Percentiles rank a stretch among this genome's conserved stretches.
These are phyloP conservation scores for Cystobasidium tubakii DNA, from an alignment of 768 basidiomycete genomes.

Conservation along the genomic window DNA sequence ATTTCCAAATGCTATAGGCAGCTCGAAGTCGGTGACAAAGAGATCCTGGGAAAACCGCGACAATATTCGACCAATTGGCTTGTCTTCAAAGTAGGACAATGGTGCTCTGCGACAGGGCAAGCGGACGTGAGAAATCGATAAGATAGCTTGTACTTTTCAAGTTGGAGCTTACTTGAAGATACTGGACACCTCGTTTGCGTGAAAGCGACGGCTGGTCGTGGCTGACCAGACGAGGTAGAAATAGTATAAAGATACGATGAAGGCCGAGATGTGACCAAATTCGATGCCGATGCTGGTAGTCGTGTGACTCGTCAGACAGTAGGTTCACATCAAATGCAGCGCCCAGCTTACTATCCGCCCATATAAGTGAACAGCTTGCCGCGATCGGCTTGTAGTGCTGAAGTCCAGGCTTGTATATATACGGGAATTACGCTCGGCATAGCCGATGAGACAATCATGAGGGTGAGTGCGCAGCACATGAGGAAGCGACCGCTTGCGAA, in stretches of 20 bases:
- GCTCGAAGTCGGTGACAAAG: slow-evolving; percentile 29
- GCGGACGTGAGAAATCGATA: not conserved
- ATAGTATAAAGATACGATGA: slow-evolving; percentile 11
- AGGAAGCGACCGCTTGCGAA: not conserved
- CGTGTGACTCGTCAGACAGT: not conserved
- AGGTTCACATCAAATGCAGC: too few species aligned
- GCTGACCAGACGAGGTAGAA: slow-evolving; percentile 9
- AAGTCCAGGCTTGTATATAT: slow-evolving; percentile 28
- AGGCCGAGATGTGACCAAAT: slow-evolving; percentile 9
- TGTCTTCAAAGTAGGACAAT: slow-evolving; percentile 26
- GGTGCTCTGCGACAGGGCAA: not conserved
- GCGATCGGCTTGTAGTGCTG: slow-evolving; percentile 1
- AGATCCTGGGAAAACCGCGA: slow-evolving; percentile 35
- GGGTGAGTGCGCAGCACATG: not conserved
- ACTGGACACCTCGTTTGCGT: slow-evolving; percentile 6
- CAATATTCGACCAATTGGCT: slow-evolving; percentile 26
- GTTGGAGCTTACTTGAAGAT: slow-evolving; percentile 5
- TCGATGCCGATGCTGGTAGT: slow-evolving; percentile 12
- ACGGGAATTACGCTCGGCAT: slow-evolving; percentile 1
- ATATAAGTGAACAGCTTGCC: slow-evolving; percentile 13
- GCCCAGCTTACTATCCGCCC: slow-evolving; percentile 25
- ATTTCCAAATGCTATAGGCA: slow-evolving; percentile 10
- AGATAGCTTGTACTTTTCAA: too few species aligned
- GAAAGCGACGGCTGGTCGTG: not conserved
- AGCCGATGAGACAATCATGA: not conserved